phyloP scores from a whole-genome alignment of 257 asterid genomes.

The Lavandula angustifolia region DNA sequence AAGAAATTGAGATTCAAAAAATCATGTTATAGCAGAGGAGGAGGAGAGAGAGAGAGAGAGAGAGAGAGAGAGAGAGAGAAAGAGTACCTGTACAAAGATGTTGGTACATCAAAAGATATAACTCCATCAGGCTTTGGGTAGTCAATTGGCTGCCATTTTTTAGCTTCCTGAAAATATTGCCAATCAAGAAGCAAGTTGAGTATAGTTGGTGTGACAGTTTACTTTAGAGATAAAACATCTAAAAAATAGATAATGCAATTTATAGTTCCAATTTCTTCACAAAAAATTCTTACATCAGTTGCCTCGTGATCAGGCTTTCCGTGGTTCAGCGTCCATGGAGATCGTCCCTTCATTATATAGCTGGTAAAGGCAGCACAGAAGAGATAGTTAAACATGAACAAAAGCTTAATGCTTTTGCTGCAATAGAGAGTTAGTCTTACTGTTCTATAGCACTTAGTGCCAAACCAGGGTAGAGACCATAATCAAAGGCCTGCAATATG shows the following conservation, averaged over 20 bases:
- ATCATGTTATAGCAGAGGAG: slow-evolving; percentile 15
- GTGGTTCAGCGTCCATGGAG: slow-evolving; percentile 92
- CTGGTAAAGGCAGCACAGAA: slow-evolving; percentile 44
- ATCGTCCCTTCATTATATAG: slow-evolving; percentile 80
- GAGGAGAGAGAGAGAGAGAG: slow-evolving; percentile 29
- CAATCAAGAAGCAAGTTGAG: slow-evolving; percentile 23
- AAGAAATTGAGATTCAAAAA: slow-evolving; percentile 19
- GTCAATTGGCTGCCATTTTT: slow-evolving; percentile 52
- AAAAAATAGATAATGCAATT: neutral
- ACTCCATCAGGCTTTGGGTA: slow-evolving; percentile 92
- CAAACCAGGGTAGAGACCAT: slow-evolving; percentile 89
- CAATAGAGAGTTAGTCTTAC: slow-evolving; percentile 50
- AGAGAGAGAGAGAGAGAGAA: slow-evolving; percentile 31
- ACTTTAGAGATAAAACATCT: slow-evolving; percentile 9
- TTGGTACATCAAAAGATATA: slow-evolving; percentile 79
- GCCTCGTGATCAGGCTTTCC: slow-evolving; percentile 93
- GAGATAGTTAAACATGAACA: slow-evolving; percentile 9
- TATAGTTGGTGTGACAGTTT: too few relatives aligned
- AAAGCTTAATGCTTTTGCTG: slow-evolving; percentile 18
- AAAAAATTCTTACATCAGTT: slow-evolving; percentile 56
- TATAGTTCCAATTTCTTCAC: neutral
- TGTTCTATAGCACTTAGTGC: slow-evolving; percentile 80
- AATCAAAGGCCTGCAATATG: slow-evolving; percentile 80
- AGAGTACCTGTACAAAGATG: slow-evolving; percentile 79
- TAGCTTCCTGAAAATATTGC: slow-evolving; percentile 67